Percentiles rank a stretch among this genome's conserved stretches.
phyloP scores from a whole-genome alignment of 2,329 filamentous ascomycete species.

The Aspergillus puulaauensis region DNA sequence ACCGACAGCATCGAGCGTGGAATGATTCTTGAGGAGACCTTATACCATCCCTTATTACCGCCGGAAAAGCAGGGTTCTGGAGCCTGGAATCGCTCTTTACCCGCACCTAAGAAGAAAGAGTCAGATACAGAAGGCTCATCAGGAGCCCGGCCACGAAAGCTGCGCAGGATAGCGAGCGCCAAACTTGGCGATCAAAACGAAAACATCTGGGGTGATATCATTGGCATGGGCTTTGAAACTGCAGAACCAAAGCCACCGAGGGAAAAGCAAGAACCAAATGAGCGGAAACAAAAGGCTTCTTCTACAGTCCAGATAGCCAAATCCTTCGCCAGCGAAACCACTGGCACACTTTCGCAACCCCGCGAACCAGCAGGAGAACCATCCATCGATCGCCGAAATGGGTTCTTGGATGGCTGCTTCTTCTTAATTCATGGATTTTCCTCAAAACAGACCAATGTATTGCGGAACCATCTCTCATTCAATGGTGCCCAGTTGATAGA shows the following conservation, averaged over 20 bases:
- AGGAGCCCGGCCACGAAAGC: slow-evolving; percentile 70
- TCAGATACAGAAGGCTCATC: slow-evolving; percentile 46
- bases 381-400: slow-evolving; percentile 35
- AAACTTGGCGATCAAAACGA: slow-evolving; percentile 78
- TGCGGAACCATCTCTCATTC: slow-evolving; percentile 41
- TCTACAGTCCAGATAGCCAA: slow-evolving; percentile 33
- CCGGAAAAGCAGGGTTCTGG: slow-evolving; percentile 70
- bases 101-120: slow-evolving; percentile 23
- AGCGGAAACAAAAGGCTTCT: slow-evolving; percentile 12
- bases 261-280: slow-evolving; percentile 25
- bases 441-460: slow-evolving; percentile 44
- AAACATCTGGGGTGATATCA: slow-evolving; percentile 87
- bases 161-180: slow-evolving; percentile 83
- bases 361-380: slow-evolving; percentile 18
- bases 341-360: slow-evolving; percentile 26
- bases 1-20: slow-evolving; percentile 77
- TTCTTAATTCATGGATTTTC: slow-evolving; percentile 65
- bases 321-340: slow-evolving; percentile 41
- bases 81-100: slow-evolving; percentile 64
- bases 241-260: slow-evolving; percentile 24
- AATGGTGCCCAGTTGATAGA: slow-evolving; percentile 42
- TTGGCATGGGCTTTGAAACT: slow-evolving; percentile 50
- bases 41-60: slow-evolving; percentile 75
- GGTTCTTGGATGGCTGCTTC: slow-evolving; percentile 55
- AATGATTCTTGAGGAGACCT: slow-evolving; percentile 86